Conservation (phyloP, 2,329 filamentous ascomycete genomes). For the Aspergillus neotritici region DNA sequence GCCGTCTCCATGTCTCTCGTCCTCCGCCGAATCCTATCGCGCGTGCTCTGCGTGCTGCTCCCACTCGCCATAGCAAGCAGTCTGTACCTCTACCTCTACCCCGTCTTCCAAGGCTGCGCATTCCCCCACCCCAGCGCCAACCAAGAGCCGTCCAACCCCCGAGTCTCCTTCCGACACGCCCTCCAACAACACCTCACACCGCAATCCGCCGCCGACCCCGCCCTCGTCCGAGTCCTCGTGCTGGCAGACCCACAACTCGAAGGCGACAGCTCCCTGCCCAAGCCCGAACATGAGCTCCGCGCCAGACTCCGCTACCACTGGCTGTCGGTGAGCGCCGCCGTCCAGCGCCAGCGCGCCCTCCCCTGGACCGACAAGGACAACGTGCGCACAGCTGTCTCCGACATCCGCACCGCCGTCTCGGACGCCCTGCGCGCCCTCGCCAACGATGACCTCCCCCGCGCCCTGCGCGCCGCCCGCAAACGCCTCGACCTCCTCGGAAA, state of each 20-base stretch:
- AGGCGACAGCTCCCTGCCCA: slow-evolving; percentile 76
- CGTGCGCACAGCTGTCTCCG: slow-evolving; percentile 17
- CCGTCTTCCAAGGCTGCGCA: slow-evolving; percentile 69
- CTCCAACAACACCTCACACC: slow-evolving; percentile 33
- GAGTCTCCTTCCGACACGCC: slow-evolving; percentile 28
- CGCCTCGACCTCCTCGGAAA: slow-evolving; percentile 84
- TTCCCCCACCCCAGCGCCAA: slow-evolving; percentile 56
- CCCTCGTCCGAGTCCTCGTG: slow-evolving; percentile 80
- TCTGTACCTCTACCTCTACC: slow-evolving; percentile 81
- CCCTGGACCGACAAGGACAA: slow-evolving; percentile 6
- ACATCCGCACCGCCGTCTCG: slow-evolving; percentile 19
- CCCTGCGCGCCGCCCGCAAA: slow-evolving; percentile 66
- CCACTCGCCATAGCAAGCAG: slow-evolving; percentile 66
- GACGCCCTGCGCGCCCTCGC: slow-evolving; percentile 37
- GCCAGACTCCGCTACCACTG: slow-evolving; percentile 39
- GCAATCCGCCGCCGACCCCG: slow-evolving; percentile 30
- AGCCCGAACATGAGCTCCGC: slow-evolving; percentile 40
- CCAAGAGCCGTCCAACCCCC: slow-evolving; percentile 1
- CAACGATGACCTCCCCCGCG: slow-evolving; percentile 62
- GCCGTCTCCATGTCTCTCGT: slow-evolving; percentile 42
- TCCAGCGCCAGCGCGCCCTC: slow-evolving; percentile 8
- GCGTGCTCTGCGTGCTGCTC: slow-evolving; percentile 47
- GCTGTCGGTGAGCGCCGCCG: slow-evolving; percentile 15
- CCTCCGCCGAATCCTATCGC: slow-evolving; percentile 45
- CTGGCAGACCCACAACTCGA: slow-evolving; percentile 92